Evolutionary conservation across 768 basidiomycete genomes (phyloP), one percentile per base, ranked within the genome.

Genomic region (Amanita brunnescens): DNA sequence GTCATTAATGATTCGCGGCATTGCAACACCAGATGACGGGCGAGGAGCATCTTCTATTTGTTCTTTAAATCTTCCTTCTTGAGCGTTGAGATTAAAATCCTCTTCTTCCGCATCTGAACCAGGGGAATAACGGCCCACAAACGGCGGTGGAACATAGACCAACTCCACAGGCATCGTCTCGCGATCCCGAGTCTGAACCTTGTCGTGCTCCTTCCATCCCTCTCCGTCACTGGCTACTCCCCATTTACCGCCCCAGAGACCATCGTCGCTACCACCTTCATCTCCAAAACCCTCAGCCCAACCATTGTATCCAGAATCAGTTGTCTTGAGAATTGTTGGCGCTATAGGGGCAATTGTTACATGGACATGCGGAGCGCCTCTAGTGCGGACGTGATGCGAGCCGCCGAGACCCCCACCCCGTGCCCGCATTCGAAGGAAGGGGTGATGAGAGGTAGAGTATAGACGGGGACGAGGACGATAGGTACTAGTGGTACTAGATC

Each of bases 271-370:
- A 16, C 63, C 71, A 6, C 69, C 69, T 38, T 75, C 73, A 48
- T 77, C 74, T 4, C 74, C 72, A 45, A 76, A 73, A 2, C 73
- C 67, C 51, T 76, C 74, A n/a, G 65, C 61, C 76, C 77, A 77
- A 5, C 54, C 62, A 8, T 58, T 61, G 47, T 79, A 76, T 5
- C 73, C 76, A 9, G 74, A 68, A 1, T 76, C 72, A 8, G 73
- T 78, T 14, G 89, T 89, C 71, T 98, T 99, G 57, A 98, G 75
- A 41, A 89, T 77, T 4, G 96, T 94, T 6, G 80, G 79, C 26
- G 77, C 72, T 53, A 77, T 77, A 10, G 69, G 74, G 14, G 69
- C 76, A 55, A 75, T 77, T 18, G 68, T 75, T 39, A 77, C 74
- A 55, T 70, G 66, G 1, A 51, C 33, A n/a, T 34, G 50, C 7